Base-by-base conservation (phyloP, 495 filamentous ascomycete genomes). In the Pyrenopolyporus hunteri region DNA sequence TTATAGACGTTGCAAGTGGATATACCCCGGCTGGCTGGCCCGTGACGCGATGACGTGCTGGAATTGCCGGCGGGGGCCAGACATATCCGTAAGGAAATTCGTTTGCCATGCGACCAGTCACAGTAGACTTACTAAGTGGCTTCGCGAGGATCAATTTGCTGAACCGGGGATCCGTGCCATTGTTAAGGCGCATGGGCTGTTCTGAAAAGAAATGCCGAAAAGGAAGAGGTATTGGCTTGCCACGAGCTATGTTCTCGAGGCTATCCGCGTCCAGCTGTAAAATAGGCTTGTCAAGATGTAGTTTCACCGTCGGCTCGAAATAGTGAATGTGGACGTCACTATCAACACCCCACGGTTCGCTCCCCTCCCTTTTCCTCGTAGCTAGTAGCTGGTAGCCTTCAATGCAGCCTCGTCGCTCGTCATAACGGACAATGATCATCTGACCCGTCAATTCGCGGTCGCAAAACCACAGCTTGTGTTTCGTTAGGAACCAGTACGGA, bases 381-480 rank as follows among this genome's bases (percentile, higher is more conserved):
- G 89, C 90, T 6, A 92, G 74, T 0, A 97, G 73, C n/a, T 85
- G 83, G 72, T 92, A 91, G 23, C 83, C 90, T 68, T 93, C 90
- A 52, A 98, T 95, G 55, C 86, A 85, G 8, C 87, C 89, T 10
- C 82, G 76, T 13, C 82, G 77, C 14, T 85, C 76, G 69, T 95
- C 85, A 65, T 92, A 97, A 0, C 87, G 85, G 22, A 83, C 78
- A 14, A 96, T 69, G 16, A 95, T 79, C 28, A 97, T 67, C 46
- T 85, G 87, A 0, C 92, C 92, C 0, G 76, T 80, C 22, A 85
- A 74, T n/a, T 83, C 79, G 20, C 70, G 80, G 73, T 97, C 92
- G 26, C 84, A 82, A 65, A 95, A 92, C 93, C 93, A 98, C 33
- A 98, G 73, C 73, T 89, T 91, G 58, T 90, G 75, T 52, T 81